phyloP scores from a whole-genome alignment of 129 eudicot species.

The Artemisia annua region DNA sequence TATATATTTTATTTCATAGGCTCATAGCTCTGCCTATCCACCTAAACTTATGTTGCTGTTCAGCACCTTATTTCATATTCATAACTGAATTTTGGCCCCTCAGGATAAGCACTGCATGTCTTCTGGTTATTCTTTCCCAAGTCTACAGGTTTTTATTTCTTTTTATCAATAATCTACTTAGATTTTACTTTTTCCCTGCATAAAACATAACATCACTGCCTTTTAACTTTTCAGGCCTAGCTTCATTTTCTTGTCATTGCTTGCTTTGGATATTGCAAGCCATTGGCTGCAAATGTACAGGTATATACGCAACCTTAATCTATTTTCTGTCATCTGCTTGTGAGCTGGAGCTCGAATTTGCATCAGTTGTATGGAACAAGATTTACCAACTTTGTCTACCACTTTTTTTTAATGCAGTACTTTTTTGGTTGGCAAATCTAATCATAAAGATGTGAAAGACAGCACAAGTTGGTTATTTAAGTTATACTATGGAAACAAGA shows the following conservation, averaged over 20 bases:
- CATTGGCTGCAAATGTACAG: conserved; percentile 99
- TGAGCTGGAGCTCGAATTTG: conserved; percentile 8
- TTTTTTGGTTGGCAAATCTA: conserved; percentile 85
- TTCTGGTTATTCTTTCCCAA: conserved; percentile 87
- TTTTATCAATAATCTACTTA: background rate
- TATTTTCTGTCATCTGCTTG: background rate
- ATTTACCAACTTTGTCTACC: conserved; percentile 4
- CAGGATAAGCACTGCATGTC: conserved; percentile 99
- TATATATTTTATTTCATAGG: conserved; percentile 3
- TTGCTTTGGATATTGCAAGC: conserved; percentile 94
- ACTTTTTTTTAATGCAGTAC: conserved; percentile 56
- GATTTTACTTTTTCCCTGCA: background rate
- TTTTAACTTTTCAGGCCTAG: conserved; percentile 71
- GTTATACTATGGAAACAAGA: conserved; percentile 80
- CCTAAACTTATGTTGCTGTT: conserved; percentile 9
- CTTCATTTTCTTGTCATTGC: conserved; percentile 78
- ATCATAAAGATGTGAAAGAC: conserved; percentile 97
- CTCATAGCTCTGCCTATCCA: background rate
- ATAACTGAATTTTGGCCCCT: conserved; percentile 22
- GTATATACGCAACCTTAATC: conserved; percentile 35
- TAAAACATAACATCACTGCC: background rate
- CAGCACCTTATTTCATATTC: conserved; percentile 10
- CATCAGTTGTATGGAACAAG: background rate
- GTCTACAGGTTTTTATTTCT: conserved; percentile 60
- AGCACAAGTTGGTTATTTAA: conserved; percentile 91